phyloP scores from a whole-genome alignment of 73 alveolate species.

The Paraurostyla sp. region DNA sequence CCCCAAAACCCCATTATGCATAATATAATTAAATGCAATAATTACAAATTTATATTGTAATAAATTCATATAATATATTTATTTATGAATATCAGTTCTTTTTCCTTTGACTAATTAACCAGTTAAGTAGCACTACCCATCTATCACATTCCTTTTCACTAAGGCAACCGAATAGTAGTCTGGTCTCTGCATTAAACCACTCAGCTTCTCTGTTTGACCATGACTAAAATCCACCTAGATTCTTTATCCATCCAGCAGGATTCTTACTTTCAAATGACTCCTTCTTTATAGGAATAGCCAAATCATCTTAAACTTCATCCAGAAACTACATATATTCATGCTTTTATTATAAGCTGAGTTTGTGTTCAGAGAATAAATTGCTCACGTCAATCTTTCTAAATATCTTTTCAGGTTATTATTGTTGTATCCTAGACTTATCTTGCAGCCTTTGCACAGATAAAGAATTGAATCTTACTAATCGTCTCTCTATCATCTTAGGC shows the following conservation, averaged over 20 bases:
- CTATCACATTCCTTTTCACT: constrained; percentile 22
- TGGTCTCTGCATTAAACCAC: constrained; percentile 51
- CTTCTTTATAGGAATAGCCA: neutral
- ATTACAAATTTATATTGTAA: neutral
- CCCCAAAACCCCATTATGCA: too few species aligned
- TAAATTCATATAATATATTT: neutral
- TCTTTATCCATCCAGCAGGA: constrained; percentile 22
- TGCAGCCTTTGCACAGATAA: too few species aligned
- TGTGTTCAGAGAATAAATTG: too few species aligned
- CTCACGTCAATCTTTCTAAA: neutral
- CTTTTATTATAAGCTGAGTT: neutral
- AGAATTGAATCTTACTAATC: neutral
- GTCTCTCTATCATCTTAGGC: neutral
- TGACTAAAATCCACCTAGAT: neutral
- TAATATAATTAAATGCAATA: too few species aligned
- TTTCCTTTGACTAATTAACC: neutral
- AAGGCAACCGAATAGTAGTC: constrained; percentile 24
- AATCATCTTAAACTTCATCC: neutral
- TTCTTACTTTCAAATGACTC: neutral
- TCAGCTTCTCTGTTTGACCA: constrained; percentile 58
- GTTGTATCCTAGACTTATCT: too few species aligned
- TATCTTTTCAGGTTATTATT: neutral
- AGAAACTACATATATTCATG: neutral
- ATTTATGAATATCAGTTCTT: neutral
- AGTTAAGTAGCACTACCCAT: constrained; percentile 17